A percentile compares a stretch with the other conserved stretches of the same genome.
These are phyloP conservation scores for Geotrichum bryndzae DNA, from an alignment of 1,139 yeast species.

Conservation along the genomic window DNA sequence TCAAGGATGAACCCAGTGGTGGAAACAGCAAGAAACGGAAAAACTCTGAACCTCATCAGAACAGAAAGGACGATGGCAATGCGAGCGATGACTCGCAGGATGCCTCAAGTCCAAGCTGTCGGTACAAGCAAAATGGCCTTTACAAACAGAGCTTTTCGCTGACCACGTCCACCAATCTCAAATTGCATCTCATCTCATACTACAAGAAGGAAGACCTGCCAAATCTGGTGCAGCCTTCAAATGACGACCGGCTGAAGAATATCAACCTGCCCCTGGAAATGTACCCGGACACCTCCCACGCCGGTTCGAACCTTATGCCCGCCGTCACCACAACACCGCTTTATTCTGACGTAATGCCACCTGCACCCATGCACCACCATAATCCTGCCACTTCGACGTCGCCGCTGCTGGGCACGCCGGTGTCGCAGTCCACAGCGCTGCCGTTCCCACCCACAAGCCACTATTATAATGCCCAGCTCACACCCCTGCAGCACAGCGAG, in stretches of 20 bases:
- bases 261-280: slow-evolving; percentile 36
- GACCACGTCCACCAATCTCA: slow-evolving; percentile 45
- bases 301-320: slow-evolving; percentile 27
- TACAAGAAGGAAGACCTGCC: slow-evolving; percentile 36
- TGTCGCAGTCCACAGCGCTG: background rate
- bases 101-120: slow-evolving; percentile 24
- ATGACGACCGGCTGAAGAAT: slow-evolving; percentile 36
- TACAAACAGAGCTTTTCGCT: slow-evolving; percentile 55
- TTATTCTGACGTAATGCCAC: slow-evolving; percentile 1
- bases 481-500: background rate
- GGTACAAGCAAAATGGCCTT: slow-evolving; percentile 45
- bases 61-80: slow-evolving; percentile 14
- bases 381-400: background rate
- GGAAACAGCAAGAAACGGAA: slow-evolving; percentile 11
- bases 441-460: background rate
- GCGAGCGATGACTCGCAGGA: slow-evolving; percentile 20
- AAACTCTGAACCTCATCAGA: slow-evolving; percentile 11
- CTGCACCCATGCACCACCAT: background rate
- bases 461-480: background rate
- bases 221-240: slow-evolving; percentile 38
- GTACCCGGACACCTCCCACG: slow-evolving; percentile 35
- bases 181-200: slow-evolving; percentile 53
- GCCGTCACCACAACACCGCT: slow-evolving; percentile 29
- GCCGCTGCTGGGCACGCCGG: background rate
- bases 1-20: background rate